Conservation (phyloP, 2,329 filamentous ascomycete genomes). For the Phialophora tarda region DNA sequence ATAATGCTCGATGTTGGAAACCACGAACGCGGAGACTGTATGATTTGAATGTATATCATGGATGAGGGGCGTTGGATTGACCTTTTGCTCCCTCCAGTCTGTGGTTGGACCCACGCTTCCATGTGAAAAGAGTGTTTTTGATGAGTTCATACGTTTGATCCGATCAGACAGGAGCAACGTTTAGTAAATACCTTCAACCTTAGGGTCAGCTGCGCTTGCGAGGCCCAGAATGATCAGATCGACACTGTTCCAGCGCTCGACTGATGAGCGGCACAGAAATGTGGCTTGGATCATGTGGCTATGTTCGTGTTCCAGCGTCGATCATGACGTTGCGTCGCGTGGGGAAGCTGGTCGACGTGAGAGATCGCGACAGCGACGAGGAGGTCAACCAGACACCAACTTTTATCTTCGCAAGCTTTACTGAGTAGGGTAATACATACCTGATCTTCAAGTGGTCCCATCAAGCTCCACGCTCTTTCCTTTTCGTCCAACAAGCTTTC, state of each 20-base stretch:
- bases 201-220: neutral
- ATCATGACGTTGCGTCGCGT: constrained; percentile 3
- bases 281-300: constrained; percentile 5
- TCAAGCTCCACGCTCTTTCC: neutral
- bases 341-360: neutral
- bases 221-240: neutral
- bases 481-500: neutral
- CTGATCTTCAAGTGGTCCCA: neutral
- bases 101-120: neutral
- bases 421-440: neutral
- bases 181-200: neutral
- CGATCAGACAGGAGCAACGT: neutral
- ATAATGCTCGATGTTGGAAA: constrained; percentile 1
- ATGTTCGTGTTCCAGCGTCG: neutral
- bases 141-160: neutral
- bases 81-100: neutral
- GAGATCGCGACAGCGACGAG: neutral
- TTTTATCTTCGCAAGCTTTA: neutral
- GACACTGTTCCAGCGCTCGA: neutral
- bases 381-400: neutral
- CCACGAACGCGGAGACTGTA: neutral
- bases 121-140: neutral
- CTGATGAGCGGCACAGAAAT: neutral
- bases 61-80: neutral
- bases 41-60: neutral